Conservation (phyloP, 306 rosid genomes). For the Prosopis cineraria region DNA sequence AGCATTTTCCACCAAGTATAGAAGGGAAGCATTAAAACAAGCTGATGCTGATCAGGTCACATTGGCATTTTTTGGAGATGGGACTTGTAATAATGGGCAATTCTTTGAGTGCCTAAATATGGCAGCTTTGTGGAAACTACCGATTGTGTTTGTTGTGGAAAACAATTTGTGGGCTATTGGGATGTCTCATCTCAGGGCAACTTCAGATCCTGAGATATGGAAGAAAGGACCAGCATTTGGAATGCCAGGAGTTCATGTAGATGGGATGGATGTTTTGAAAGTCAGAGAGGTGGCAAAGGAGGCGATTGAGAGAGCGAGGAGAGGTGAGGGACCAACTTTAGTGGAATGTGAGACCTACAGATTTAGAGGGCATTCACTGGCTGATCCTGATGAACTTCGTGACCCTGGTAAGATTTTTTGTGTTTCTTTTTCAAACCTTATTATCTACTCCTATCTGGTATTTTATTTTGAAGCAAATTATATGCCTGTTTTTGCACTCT, state of each 20-base stretch:
- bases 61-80: constrained; percentile 91
- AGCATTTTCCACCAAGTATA: constrained; percentile 81
- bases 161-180: constrained; percentile 99
- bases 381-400: constrained; percentile 99
- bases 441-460: neutral
- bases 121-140: constrained; percentile 98
- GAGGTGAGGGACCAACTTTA: constrained; percentile 97
- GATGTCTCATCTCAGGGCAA: constrained; percentile 93
- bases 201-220: constrained; percentile 98
- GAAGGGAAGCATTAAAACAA: constrained; percentile 81
- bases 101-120: constrained; percentile 96
- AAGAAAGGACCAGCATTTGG: constrained; percentile 99
- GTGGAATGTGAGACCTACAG: constrained; percentile 98
- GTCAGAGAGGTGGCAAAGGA: constrained; percentile 97
- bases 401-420: constrained; percentile 82
- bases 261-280: constrained; percentile 99
- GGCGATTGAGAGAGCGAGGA: constrained; percentile 90
- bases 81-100: constrained; percentile 95
- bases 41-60: constrained; percentile 77
- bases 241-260: constrained; percentile 98
- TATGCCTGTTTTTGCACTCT: constrained; percentile 11
- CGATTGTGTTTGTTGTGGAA: constrained; percentile 96
- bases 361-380: constrained; percentile 98
- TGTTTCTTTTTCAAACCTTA: constrained; percentile 23
- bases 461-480: constrained; percentile 13